Evolutionary conservation across 2,329 filamentous ascomycete genomes (phyloP).

Genomic region (Alternaria infectoria): DNA sequence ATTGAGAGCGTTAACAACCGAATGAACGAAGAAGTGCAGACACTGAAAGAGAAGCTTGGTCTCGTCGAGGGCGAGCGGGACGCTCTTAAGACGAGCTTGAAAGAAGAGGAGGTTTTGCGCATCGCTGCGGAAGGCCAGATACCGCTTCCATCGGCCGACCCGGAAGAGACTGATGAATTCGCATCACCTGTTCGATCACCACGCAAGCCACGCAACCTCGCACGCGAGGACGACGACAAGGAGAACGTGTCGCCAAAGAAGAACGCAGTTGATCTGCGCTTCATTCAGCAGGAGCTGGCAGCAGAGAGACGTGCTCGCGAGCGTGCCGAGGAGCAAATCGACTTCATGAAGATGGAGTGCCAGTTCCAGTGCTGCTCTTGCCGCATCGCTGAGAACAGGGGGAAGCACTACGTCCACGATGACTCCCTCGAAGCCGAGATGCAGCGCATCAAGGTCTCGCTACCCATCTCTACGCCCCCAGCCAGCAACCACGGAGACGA

Average conservation of each 20-base stretch:
- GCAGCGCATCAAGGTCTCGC: slow-evolving; percentile 49
- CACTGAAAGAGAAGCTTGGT: slow-evolving; percentile 67
- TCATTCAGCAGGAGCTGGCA: slow-evolving; percentile 59
- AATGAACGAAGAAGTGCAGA: slow-evolving; percentile 70
- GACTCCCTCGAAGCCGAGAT: slow-evolving; percentile 44
- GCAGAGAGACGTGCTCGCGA: slow-evolving; percentile 66
- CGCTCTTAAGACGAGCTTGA: slow-evolving; percentile 72
- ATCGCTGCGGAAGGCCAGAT: slow-evolving; percentile 75
- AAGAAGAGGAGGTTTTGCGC: slow-evolving; percentile 75
- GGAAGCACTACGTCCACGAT: slow-evolving; percentile 50
- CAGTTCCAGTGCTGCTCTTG: slow-evolving; percentile 71
- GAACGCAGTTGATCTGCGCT: slow-evolving; percentile 54
- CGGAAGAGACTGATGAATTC: slow-evolving; percentile 66
- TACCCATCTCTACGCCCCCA: slow-evolving; percentile 65
- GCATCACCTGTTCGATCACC: slow-evolving; percentile 64
- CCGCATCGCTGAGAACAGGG: slow-evolving; percentile 49
- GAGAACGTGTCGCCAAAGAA: slow-evolving; percentile 54
- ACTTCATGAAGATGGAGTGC: slow-evolving; percentile 79
- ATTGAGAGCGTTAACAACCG: slow-evolving; percentile 68
- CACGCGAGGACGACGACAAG: slow-evolving; percentile 51
- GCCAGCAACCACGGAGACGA: slow-evolving; percentile 66
- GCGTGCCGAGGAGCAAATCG: slow-evolving; percentile 73
- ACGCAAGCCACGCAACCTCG: slow-evolving; percentile 55
- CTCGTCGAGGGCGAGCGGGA: slow-evolving; percentile 76
- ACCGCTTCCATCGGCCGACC: slow-evolving; percentile 63